Percentiles rank a stretch among this genome's conserved stretches.
phyloP scores from a whole-genome alignment of 345 rosid species.

The thale cress (Arabidopsis thaliana) region TAIR10.1 NC_003076.8:2035001-2035500 shows the following conservation, averaged over 20 bases:
- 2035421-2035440: constrained; percentile 64
- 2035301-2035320: constrained; percentile 78
- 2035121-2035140: constrained; percentile 55
- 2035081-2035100: constrained; percentile 71
- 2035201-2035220: constrained; percentile 28
- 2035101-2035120: constrained; percentile 55
- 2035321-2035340: constrained; percentile 71
- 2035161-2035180: constrained; percentile 6
- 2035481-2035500: constrained; percentile 4
- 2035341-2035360: constrained; percentile 78
- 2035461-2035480: background rate
- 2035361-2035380: constrained; percentile 79
- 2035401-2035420: constrained; percentile 91
- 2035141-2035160: constrained; percentile 69
- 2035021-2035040: background rate
- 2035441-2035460: background rate
- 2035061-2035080: constrained; percentile 53
- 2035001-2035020: background rate
- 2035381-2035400: constrained; percentile 85
- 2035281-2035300: constrained; percentile 81
- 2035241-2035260: constrained; percentile 77
- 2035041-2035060: constrained; percentile 5
- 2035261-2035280: constrained; percentile 69
- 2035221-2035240: constrained; percentile 54
- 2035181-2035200: constrained; percentile 18